These are phyloP conservation scores for Diversispora epigaea DNA, from an alignment of 192 early-diverging fungal genomes.

Conservation along the genomic window DNA sequence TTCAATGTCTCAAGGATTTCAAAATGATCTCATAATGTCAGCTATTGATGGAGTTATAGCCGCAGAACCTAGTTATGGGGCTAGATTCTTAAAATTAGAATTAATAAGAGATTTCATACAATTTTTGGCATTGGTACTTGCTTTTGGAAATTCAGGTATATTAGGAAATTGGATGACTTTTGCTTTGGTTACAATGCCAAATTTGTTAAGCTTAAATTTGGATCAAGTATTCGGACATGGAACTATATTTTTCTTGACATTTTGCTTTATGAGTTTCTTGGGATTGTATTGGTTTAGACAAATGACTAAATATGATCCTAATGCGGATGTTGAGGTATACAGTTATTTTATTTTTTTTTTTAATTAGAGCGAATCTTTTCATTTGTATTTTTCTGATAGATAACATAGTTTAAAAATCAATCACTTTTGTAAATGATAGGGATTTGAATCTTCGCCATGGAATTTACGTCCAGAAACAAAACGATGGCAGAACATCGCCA, in stretches of 20 bases:
- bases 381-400: too few species aligned
- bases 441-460: conserved; percentile 38
- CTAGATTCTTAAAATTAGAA: conserved; percentile 40
- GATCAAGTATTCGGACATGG: conserved; percentile 40
- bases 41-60: conserved; percentile 43
- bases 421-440: conserved; percentile 32
- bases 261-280: conserved; percentile 35
- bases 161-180: conserved; percentile 37
- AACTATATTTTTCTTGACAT: conserved; percentile 38
- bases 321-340: conserved; percentile 43
- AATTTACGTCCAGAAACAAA: conserved; percentile 39
- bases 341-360: neutral
- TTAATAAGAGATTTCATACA: conserved; percentile 47
- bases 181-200: conserved; percentile 39
- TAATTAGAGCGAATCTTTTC: neutral
- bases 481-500: conserved; percentile 37
- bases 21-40: conserved; percentile 37
- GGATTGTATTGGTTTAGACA: conserved; percentile 43
- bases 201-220: conserved; percentile 40
- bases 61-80: conserved; percentile 37
- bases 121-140: conserved; percentile 38
- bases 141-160: conserved; percentile 32
- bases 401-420: neutral
- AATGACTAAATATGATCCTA: conserved; percentile 42
- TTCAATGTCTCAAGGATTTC: conserved; percentile 20